Percentiles rank a stretch among this genome's conserved stretches.
Conservation (phyloP, 192 early-diverging fungal genomes). For the Backusella parvicylindrica region DNA sequence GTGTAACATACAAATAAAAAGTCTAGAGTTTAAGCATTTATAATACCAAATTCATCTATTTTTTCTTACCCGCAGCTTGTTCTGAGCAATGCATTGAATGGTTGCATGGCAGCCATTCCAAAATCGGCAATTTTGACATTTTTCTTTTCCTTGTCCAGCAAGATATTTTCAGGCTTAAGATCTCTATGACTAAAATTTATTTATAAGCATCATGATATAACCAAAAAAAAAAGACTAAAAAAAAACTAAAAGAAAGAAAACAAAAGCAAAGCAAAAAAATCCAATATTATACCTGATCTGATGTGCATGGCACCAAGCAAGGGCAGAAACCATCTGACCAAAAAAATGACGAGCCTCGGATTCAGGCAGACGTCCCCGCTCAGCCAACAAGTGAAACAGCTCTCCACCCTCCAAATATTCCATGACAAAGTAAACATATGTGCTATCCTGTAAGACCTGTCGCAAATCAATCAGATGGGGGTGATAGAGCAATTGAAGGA, state of each 20-base stretch:
- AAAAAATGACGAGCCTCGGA: conserved; percentile 58
- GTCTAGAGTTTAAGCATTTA: conserved; percentile 55
- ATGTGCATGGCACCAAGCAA: conserved; percentile 42
- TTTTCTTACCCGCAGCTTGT: conserved; percentile 54
- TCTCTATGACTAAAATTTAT: conserved; percentile 68
- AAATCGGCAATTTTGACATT: conserved; percentile 65
- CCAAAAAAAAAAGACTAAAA: too few relatives aligned
- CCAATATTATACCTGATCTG: conserved; percentile 30
- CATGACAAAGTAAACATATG: conserved; percentile 34
- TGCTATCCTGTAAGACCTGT: conserved; percentile 25
- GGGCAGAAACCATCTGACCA: conserved; percentile 66
- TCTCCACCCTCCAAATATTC: conserved; percentile 35
- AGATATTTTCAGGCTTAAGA: conserved; percentile 72
- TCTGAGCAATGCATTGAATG: conserved; percentile 45
- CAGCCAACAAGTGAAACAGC: conserved; percentile 22
- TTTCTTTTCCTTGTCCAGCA: conserved; percentile 37
- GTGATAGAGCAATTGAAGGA: conserved; percentile 28
- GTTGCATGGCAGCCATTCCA: conserved; percentile 54
- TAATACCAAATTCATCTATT: neutral
- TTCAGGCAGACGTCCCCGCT: conserved; percentile 46
- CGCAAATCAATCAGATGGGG: conserved; percentile 21
- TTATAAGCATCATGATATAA: too few relatives aligned
- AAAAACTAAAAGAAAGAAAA: too few relatives aligned
- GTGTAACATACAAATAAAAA: conserved; percentile 35
- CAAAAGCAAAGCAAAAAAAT: too few relatives aligned